Evolutionary conservation across 495 filamentous ascomycete genomes (phyloP).

Genomic region (Talaromyces liani): DNA sequence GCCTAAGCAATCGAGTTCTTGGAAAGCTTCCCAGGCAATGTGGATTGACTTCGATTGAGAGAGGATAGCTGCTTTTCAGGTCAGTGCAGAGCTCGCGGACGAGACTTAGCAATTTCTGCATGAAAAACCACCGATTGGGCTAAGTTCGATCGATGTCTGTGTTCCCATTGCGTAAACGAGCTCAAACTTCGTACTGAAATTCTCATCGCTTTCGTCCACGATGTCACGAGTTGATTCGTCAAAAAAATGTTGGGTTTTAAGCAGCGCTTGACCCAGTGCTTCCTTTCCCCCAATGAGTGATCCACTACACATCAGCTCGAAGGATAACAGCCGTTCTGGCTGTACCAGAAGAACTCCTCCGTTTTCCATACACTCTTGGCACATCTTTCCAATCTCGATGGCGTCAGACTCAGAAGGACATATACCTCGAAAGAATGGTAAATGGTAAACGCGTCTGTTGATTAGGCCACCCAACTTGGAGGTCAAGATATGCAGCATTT

Average conservation of each 20-base stretch:
- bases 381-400: constrained; percentile 13
- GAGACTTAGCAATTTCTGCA: constrained; percentile 43
- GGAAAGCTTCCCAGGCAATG: not conserved
- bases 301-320: constrained; percentile 56
- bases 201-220: constrained; percentile 56
- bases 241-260: constrained; percentile 33
- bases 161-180: constrained; percentile 57
- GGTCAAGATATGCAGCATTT: constrained; percentile 50
- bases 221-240: constrained; percentile 38
- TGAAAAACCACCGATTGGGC: constrained; percentile 49
- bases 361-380: constrained; percentile 30
- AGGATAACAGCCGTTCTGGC: constrained; percentile 60
- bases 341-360: constrained; percentile 51
- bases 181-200: constrained; percentile 48
- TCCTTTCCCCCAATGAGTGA: constrained; percentile 14
- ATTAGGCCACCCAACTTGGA: constrained; percentile 49
- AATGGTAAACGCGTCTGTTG: constrained; percentile 42
- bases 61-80: constrained; percentile 15
- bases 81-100: constrained; percentile 20
- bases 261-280: constrained; percentile 19
- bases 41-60: constrained; percentile 24
- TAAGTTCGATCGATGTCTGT: constrained; percentile 43
- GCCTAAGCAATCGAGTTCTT: not conserved
- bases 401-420: constrained; percentile 21
- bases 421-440: constrained; percentile 51